Evolutionary conservation across 2,329 filamentous ascomycete genomes (phyloP).

Genomic region (Clarireedia homoeocarpa): DNA sequence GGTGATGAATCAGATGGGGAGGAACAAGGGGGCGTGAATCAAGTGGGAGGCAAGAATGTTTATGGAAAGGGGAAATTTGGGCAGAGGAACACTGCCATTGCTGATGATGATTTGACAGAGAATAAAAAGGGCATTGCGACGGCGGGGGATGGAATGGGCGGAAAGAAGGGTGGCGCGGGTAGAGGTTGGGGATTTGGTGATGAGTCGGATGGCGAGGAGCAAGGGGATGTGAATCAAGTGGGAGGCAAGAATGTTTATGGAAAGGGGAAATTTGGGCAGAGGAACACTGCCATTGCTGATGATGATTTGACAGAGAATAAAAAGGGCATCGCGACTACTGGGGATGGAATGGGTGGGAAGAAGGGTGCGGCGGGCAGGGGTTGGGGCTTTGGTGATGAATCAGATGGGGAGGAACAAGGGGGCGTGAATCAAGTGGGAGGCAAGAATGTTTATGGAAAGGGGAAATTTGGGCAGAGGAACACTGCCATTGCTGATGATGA

Average conservation of each 20-base stretch:
- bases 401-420: conserved; percentile 34
- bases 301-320: conserved; percentile 1
- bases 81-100: conserved; percentile 30
- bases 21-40: conserved; percentile 23
- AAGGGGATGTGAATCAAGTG: conserved; percentile 15
- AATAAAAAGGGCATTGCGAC: conserved; percentile 20
- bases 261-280: too few relatives aligned
- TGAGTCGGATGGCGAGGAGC: conserved; percentile 38
- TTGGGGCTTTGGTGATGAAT: conserved; percentile 51
- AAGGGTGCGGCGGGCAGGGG: conserved; percentile 30
- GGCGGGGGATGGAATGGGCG: conserved; percentile 51
- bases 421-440: conserved; percentile 13
- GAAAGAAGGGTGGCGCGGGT: conserved; percentile 30
- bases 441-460: not conserved
- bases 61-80: too few relatives aligned
- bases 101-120: not conserved
- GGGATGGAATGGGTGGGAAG: conserved; percentile 49
- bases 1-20: conserved; percentile 43
- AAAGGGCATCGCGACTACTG: not conserved
- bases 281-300: conserved; percentile 30
- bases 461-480: conserved; percentile 21
- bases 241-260: conserved; percentile 1
- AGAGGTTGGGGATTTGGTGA: conserved; percentile 51
- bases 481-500: conserved; percentile 26
- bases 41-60: conserved; percentile 4